These are phyloP conservation scores for Saprolegnia diclina DNA, from an alignment of 352 stramenopile species.

Conservation along the genomic window DNA sequence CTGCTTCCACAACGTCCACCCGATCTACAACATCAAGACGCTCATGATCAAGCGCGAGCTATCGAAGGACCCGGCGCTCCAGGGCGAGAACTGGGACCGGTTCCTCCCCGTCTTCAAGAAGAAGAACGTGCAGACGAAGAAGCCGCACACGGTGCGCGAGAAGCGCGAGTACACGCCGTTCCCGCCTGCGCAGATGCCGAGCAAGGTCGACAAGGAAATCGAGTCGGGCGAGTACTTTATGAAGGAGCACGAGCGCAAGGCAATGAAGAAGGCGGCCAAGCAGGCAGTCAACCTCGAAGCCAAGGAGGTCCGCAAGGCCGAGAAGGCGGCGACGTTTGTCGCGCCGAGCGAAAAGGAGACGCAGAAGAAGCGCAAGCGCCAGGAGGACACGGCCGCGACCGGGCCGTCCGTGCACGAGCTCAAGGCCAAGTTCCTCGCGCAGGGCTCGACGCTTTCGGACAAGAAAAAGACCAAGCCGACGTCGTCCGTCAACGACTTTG, in stretches of 20 bases:
- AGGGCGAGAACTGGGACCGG: slow-evolving; percentile 96
- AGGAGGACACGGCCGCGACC: slow-evolving; percentile 33
- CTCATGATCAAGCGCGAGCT: slow-evolving; percentile 99
- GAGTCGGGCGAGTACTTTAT: slow-evolving; percentile 99
- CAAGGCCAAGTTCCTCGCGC: slow-evolving; percentile 78
- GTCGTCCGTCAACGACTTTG: slow-evolving; percentile 3
- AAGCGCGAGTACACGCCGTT: slow-evolving; percentile 99
- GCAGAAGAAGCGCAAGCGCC: slow-evolving; percentile 67
- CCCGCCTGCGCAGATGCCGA: slow-evolving; percentile 90
- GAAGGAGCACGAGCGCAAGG: slow-evolving; percentile 92
- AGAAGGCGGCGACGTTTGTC: slow-evolving; percentile 69
- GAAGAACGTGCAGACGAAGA: slow-evolving; percentile 98
- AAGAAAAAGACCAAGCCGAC: not conserved
- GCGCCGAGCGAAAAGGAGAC: slow-evolving; percentile 72
- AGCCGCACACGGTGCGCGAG: slow-evolving; percentile 81
- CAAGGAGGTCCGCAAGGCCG: slow-evolving; percentile 58
- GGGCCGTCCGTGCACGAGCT: slow-evolving; percentile 58
- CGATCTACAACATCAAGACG: slow-evolving; percentile 99
- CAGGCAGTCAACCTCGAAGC: slow-evolving; percentile 51
- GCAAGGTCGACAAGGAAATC: slow-evolving; percentile 98
- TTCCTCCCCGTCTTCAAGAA: slow-evolving; percentile 99
- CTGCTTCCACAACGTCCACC: slow-evolving; percentile 99
- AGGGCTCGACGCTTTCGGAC: slow-evolving; percentile 24
- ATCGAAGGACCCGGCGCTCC: slow-evolving; percentile 96
- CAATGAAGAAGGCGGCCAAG: slow-evolving; percentile 88